phyloP scores from a whole-genome alignment of 129 eudicot genomes.

The sunflower (Helianthus annuus) region DNA sequence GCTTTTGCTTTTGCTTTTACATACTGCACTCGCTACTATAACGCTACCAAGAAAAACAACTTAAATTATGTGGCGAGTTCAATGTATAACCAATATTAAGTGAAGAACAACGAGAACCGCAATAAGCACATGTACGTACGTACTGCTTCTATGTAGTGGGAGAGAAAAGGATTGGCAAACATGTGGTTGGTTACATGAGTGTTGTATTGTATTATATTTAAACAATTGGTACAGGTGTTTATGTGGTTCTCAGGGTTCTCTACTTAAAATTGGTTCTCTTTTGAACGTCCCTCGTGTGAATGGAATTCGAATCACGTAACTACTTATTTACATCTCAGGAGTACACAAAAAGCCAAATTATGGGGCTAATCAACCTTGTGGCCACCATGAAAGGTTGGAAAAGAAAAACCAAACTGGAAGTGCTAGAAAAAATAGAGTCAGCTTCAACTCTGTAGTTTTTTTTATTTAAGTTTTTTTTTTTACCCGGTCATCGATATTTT shows the following conservation, averaged over 20 bases:
- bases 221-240: neutral
- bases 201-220: neutral
- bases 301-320: slow-evolving; percentile 4
- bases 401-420: slow-evolving; percentile 84
- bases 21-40: neutral
- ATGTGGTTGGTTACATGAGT: neutral
- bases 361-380: slow-evolving; percentile 89
- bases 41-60: neutral
- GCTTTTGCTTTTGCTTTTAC: neutral
- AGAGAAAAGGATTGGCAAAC: neutral
- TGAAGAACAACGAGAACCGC: neutral
- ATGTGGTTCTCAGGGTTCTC: neutral
- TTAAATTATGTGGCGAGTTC: neutral
- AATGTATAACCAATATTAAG: neutral
- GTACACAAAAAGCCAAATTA: slow-evolving; percentile 76
- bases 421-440: slow-evolving; percentile 77
- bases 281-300: neutral
- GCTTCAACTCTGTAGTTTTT: slow-evolving; percentile 31
- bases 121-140: neutral
- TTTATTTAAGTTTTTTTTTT: neutral
- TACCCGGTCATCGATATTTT: neutral
- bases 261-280: neutral
- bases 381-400: slow-evolving; percentile 98
- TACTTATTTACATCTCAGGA: slow-evolving; percentile 47
- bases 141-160: neutral